A percentile compares a stretch with the other conserved stretches of the same genome.
phyloP scores from a whole-genome alignment of 768 basidiomycete species.

The Amanita rimosa region DNA sequence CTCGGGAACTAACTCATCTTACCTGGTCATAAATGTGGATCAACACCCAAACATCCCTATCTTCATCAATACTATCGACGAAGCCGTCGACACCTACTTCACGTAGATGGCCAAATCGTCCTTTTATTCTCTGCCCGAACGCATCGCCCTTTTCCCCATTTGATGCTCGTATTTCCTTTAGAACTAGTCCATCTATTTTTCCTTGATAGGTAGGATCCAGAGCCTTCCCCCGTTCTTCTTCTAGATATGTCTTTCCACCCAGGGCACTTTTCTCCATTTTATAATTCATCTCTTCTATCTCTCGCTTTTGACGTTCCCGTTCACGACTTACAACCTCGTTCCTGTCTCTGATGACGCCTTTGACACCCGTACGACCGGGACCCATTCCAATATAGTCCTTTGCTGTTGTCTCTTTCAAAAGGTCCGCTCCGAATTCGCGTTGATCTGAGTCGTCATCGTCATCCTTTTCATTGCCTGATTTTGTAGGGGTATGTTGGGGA shows the following conservation, averaged over 20 bases:
- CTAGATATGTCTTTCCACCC: conserved; percentile 63
- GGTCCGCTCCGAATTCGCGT: conserved; percentile 19
- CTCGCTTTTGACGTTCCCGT: conserved; percentile 38
- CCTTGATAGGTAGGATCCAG: conserved; percentile 22
- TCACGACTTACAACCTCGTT: conserved; percentile 52
- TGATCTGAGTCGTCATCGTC: conserved; percentile 8
- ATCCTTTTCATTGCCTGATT: neutral
- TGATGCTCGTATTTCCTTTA: conserved; percentile 24
- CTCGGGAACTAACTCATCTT: conserved; percentile 16
- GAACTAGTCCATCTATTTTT: conserved; percentile 32
- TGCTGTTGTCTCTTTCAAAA: conserved; percentile 16
- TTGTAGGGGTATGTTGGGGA: neutral
- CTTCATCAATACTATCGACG: conserved; percentile 68
- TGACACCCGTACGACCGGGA: conserved; percentile 79
- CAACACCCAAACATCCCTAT: conserved; percentile 65
- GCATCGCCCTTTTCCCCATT: conserved; percentile 23
- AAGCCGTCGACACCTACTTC: conserved; percentile 72
- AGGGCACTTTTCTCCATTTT: conserved; percentile 57
- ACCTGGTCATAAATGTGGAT: conserved; percentile 79
- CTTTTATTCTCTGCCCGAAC: conserved; percentile 38
- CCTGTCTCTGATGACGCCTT: conserved; percentile 78
- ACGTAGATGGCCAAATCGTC: conserved; percentile 65
- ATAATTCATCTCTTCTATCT: conserved; percentile 38
- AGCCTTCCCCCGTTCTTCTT: conserved; percentile 57
- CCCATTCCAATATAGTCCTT: conserved; percentile 72